Evolutionary conservation across 2,329 filamentous ascomycete genomes (phyloP).

Genomic region (Claviceps africana): DNA sequence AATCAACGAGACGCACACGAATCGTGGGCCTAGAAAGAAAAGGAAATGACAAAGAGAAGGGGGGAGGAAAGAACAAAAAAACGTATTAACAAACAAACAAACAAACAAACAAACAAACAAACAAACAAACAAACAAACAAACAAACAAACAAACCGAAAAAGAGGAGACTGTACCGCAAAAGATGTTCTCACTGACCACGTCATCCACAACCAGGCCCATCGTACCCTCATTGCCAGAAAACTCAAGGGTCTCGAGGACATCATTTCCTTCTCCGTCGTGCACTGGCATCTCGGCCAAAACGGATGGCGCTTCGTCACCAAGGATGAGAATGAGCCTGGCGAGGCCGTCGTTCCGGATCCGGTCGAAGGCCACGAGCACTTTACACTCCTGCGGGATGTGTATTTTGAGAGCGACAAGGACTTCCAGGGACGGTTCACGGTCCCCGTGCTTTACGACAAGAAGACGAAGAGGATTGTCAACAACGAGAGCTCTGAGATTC

Average conservation of each 20-base stretch:
- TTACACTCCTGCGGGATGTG: constrained; percentile 58
- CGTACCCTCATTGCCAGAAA: constrained; percentile 76
- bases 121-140: too few species aligned
- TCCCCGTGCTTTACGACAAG: constrained; percentile 76
- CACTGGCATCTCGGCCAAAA: constrained; percentile 72
- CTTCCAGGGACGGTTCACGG: constrained; percentile 71
- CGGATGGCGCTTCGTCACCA: constrained; percentile 70
- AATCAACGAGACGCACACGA: not conserved
- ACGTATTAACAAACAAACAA: too few species aligned
- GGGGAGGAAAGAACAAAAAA: not conserved
- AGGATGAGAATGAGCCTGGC: constrained; percentile 42
- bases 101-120: too few species aligned
- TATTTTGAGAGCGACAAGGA: constrained; percentile 63
- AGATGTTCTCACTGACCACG: not conserved
- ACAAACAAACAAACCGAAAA: not conserved
- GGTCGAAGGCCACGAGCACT: constrained; percentile 54
- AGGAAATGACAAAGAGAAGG: not conserved
- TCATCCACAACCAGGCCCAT: constrained; percentile 40
- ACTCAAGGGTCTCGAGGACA: constrained; percentile 81
- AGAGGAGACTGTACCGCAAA: not conserved
- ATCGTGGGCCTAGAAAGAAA: not conserved
- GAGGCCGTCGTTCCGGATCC: constrained; percentile 54
- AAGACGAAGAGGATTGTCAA: constrained; percentile 63
- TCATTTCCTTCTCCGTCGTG: constrained; percentile 67
- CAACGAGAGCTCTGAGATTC: constrained; percentile 87